phyloP scores from a whole-genome alignment of 2,329 filamentous ascomycete species.

The Colletotrichum sp. region DNA sequence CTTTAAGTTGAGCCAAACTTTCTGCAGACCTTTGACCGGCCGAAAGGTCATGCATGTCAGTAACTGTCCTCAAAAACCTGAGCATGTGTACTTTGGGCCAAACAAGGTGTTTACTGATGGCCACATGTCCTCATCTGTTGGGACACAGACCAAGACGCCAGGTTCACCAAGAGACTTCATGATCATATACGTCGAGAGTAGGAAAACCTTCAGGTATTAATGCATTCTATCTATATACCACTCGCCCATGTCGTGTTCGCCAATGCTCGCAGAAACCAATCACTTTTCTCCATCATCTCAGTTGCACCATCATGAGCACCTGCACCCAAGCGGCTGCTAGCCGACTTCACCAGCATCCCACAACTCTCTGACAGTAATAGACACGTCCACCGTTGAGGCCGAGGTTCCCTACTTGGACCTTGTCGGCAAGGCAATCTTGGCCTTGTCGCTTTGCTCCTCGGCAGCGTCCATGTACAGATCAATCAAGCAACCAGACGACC shows the following conservation, averaged over 20 bases:
- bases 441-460: conserved; percentile 47
- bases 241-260: neutral
- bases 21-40: too few species aligned
- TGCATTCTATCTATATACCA: conserved; percentile 15
- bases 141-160: too few species aligned
- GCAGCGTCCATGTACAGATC: conserved; percentile 94
- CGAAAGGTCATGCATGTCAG: too few species aligned
- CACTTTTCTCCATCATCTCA: neutral
- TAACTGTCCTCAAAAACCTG: too few species aligned
- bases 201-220: neutral
- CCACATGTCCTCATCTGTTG: too few species aligned
- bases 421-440: conserved; percentile 25
- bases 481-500: conserved; percentile 93
- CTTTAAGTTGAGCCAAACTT: too few species aligned
- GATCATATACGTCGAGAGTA: fast-evolving
- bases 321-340: neutral
- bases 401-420: conserved; percentile 21
- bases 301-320: neutral
- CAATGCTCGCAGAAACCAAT: neutral
- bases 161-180: neutral
- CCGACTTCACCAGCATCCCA: fast-evolving
- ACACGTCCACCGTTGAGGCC: neutral
- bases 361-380: neutral
- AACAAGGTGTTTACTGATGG: too few species aligned
- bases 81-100: too few species aligned